Percentiles rank a stretch among this genome's conserved stretches.
Evolutionary conservation across 352 stramenopile genomes (phyloP).

Genomic region (Phytophthora quininea): DNA sequence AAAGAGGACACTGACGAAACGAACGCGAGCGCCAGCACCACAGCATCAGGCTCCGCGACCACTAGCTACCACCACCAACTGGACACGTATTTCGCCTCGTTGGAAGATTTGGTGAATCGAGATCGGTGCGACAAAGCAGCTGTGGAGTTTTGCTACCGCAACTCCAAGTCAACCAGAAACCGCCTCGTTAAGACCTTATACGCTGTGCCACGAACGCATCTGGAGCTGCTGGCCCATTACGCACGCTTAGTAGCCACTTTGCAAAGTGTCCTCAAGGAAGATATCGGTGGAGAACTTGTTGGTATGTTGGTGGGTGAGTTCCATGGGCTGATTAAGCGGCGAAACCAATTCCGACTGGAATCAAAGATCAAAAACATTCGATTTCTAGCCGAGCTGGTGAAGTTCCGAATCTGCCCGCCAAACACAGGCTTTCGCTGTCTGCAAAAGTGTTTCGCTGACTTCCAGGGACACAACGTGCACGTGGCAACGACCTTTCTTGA

Average conservation of each 20-base stretch:
- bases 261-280: slow-evolving; percentile 90
- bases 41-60: slow-evolving; percentile 11
- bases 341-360: slow-evolving; percentile 94
- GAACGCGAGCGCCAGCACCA: slow-evolving; percentile 4
- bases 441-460: slow-evolving; percentile 95
- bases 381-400: slow-evolving; percentile 96
- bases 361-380: slow-evolving; percentile 96
- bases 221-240: slow-evolving; percentile 97
- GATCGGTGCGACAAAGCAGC: slow-evolving; percentile 96
- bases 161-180: slow-evolving; percentile 93
- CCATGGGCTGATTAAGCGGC: slow-evolving; percentile 92
- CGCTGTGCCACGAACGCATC: slow-evolving; percentile 90
- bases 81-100: slow-evolving; percentile 89
- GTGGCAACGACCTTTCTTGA: slow-evolving; percentile 97
- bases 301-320: slow-evolving; percentile 95
- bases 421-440: slow-evolving; percentile 94
- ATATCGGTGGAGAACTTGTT: slow-evolving; percentile 92
- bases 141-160: slow-evolving; percentile 96
- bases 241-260: slow-evolving; percentile 93
- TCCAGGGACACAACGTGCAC: slow-evolving; percentile 96
- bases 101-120: slow-evolving; percentile 95
- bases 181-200: slow-evolving; percentile 94
- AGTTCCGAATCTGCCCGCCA: slow-evolving; percentile 96
- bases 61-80: slow-evolving; percentile 93
- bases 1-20: slow-evolving; percentile 15